Percentiles rank a stretch among this genome's conserved stretches.
Evolutionary conservation across 73 alveolate species (phyloP).

Genomic region (Symbiodinium natans): DNA sequence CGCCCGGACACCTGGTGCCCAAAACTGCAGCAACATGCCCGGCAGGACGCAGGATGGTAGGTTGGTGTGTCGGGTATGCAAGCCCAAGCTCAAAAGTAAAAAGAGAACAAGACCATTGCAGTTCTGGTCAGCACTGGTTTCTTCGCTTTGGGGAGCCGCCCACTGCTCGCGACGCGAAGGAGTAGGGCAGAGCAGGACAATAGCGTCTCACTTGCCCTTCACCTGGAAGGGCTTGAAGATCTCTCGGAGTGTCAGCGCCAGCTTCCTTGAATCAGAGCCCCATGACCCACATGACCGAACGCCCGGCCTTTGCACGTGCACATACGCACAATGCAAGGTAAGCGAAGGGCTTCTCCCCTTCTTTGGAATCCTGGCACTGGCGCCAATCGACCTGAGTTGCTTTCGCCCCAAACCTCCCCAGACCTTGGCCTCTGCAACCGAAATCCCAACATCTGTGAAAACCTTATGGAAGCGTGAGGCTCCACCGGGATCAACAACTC

Average conservation of each 20-base stretch:
- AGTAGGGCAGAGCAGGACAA: too few species aligned
- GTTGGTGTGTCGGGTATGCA: not conserved
- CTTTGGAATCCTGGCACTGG: constrained; percentile 70
- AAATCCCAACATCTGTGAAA: too few species aligned
- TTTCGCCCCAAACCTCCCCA: too few species aligned
- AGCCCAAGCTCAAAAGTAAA: not conserved
- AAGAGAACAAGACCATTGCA: not conserved
- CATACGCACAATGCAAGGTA: too few species aligned
- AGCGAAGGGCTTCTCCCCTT: constrained; percentile 37
- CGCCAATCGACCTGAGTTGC: constrained; percentile 77
- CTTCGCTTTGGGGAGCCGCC: not conserved
- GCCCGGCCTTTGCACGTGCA: too few species aligned
- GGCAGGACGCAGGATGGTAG: not conserved
- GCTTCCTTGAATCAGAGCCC: constrained; percentile 11
- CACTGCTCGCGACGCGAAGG: too few species aligned
- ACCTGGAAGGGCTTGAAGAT: constrained; percentile 86
- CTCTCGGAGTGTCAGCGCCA: constrained; percentile 82
- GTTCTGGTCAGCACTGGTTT: not conserved
- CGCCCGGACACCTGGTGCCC: constrained; percentile 33
- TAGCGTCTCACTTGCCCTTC: constrained; percentile 8
- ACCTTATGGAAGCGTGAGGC: too few species aligned
- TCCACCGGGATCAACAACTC: too few species aligned
- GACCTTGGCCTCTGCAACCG: too few species aligned
- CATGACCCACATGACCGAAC: too few species aligned
- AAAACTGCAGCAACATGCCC: constrained; percentile 22